These are phyloP conservation scores for Colletotrichum sp. DNA, from an alignment of 2,329 filamentous ascomycete species.

Conservation along the genomic window DNA sequence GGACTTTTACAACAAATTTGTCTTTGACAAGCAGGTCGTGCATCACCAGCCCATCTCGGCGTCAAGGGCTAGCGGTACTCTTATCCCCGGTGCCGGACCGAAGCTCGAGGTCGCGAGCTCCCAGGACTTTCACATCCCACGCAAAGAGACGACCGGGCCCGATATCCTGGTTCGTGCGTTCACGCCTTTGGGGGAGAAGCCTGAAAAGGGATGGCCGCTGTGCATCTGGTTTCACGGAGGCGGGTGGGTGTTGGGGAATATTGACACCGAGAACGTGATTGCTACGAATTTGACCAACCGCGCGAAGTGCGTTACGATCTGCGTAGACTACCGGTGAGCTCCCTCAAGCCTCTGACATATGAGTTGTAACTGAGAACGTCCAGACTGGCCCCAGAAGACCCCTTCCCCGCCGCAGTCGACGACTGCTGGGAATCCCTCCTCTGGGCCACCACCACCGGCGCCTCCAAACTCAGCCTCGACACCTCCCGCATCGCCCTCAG, in stretches of 20 bases:
- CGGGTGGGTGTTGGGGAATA: conserved; percentile 63
- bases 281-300: conserved; percentile 58
- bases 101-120: conserved; percentile 51
- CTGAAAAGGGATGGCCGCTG: conserved; percentile 56
- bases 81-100: conserved; percentile 57
- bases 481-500: conserved; percentile 46
- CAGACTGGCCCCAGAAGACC: conserved; percentile 60
- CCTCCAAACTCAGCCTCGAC: conserved; percentile 41
- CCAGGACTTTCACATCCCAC: conserved; percentile 46
- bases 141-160: conserved; percentile 51
- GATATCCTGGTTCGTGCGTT: conserved; percentile 55
- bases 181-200: conserved; percentile 49
- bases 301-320: conserved; percentile 57
- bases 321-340: conserved; percentile 57
- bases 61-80: conserved; percentile 53
- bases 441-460: conserved; percentile 41
- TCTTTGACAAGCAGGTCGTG: conserved; percentile 56
- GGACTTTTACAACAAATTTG: conserved; percentile 56
- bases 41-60: conserved; percentile 58
- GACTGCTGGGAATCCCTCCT: conserved; percentile 62
- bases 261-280: conserved; percentile 62
- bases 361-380: not conserved
- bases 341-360: not conserved
- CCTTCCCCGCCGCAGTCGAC: conserved; percentile 61
- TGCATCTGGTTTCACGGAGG: conserved; percentile 64